Evolutionary conservation across 352 stramenopile species (phyloP).

Genomic region (Saprolegnia diclina): DNA sequence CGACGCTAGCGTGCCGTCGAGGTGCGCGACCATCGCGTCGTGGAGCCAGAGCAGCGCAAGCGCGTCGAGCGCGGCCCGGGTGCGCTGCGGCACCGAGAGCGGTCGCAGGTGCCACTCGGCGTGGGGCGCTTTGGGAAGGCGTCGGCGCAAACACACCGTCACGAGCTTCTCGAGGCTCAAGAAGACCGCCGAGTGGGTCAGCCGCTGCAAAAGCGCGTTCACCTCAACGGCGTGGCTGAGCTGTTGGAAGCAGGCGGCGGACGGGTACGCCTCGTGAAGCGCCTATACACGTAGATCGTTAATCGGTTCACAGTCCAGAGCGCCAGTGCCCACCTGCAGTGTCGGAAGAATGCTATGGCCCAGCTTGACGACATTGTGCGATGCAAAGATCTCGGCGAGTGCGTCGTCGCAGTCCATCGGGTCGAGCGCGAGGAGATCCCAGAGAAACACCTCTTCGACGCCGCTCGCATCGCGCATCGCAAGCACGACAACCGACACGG

Average conservation of each 20-base stretch:
- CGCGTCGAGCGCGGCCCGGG: background rate
- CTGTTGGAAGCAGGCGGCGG: constrained; percentile 60
- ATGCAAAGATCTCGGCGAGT: constrained; percentile 53
- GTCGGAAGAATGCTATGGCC: constrained; percentile 60
- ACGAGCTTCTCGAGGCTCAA: constrained; percentile 75
- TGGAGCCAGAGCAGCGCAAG: constrained; percentile 1
- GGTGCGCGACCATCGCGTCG: background rate
- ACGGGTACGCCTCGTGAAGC: constrained; percentile 51
- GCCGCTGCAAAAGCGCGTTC: constrained; percentile 63
- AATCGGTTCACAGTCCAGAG: background rate
- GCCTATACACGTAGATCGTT: constrained; percentile 32
- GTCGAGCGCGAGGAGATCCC: constrained; percentile 55
- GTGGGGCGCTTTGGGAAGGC: constrained; percentile 51
- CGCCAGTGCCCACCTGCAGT: constrained; percentile 35
- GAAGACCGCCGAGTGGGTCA: constrained; percentile 46
- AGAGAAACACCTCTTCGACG: constrained; percentile 64
- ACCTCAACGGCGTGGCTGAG: constrained; percentile 64
- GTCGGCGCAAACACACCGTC: constrained; percentile 60
- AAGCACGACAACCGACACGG: constrained; percentile 47
- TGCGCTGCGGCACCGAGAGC: background rate
- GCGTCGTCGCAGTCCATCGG: constrained; percentile 57
- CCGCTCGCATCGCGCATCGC: constrained; percentile 42
- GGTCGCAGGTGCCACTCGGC: background rate
- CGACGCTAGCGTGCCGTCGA: background rate
- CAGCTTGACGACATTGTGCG: constrained; percentile 58